Base-by-base conservation (phyloP, 2,329 filamentous ascomycete species). In the Helotiales sp. region DNA sequence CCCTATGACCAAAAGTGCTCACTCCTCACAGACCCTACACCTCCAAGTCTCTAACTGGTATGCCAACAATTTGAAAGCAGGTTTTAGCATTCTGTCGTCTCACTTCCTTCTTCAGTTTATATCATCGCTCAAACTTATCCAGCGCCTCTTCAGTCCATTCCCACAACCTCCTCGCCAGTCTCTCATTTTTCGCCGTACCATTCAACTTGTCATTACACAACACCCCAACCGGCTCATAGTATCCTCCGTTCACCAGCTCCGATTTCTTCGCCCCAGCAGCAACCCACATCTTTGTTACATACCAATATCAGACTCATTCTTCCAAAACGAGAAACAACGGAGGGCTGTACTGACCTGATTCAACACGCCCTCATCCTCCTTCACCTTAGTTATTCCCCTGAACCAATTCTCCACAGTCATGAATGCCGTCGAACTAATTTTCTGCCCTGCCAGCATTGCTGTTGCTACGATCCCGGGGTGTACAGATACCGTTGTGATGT, bases 111-210 rank as follows among this genome's bases (percentile, higher is more conserved):
- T n/a, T n/a, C n/a, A n/a, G n/a, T n/a, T n/a, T 43, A 54, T 28
- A 22, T n/a, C 17, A 57, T 30, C 17, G 15, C 37, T 26, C 6
- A 26, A 59, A 22, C 52, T 66, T 63, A 13, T 57, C 47, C 58
- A 71, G 58, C 1, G 59, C 67, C 34, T 67, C 49, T 34, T 71
- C 49, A 8, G 80, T 81, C 79, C 80, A 82, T 24, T 77, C 71
- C 80, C 80, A 82, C 66, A 82, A 58, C 73, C 75, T 71, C 60
- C 72, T 75, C 1, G 74, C 78, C 61, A 81, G 61, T 3, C 75
- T 67, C 45, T 76, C 72, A 64, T 77, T 74, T 57, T 70, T 72
- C 20, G 72, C 69, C 49, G 68, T 61, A 49, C 57, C 55, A 26
- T 69, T 70, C n/a, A 72, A 28, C 4, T 73, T 76, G 10, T 67